Evolutionary conservation across 805 yeast genomes (phyloP), one percentile per base, ranked within the genome.

Genomic region (Suhomyces sp.): DNA sequence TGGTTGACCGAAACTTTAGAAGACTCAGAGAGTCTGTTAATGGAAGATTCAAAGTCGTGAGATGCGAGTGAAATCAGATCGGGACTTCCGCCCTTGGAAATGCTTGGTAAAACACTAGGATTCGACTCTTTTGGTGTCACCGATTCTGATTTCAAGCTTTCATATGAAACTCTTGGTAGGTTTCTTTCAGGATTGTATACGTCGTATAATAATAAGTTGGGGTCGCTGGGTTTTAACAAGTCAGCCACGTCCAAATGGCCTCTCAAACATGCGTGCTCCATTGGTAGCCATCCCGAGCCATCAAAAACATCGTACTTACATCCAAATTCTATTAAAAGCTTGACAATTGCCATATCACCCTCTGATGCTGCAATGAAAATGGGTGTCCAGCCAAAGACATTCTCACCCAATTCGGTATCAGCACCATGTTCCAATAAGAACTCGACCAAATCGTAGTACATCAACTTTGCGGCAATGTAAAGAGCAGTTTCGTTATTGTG

Each of bases 231-330:
- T 29, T 77, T 77, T 51, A 93, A 72, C 62, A 82, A 60, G 49
- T 82, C 82, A 1, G 94, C 86, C 36, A 90, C 81, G 2, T 74
- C 78, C 53, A 92, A 71, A 66, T 91, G 96, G 5, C 98, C 98
- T 60, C 97, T 79, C 46, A 93, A 74, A 47, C 90, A 86, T 0
- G 97, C 97, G 68, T 93, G 98, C 63, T 93, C 98, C 85, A 90
- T 85, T n/a, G 98, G 97, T 17, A 90, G 83, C 98, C 98, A 93
- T 0, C 97, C 97, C 49, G 94, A 86, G 46, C 83, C 86, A 71
- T 93, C 98, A 15, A 80, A 77, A 26, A 75, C 69, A 44, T 81
- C 79, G 53, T 72, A 81, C 6, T 76, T 71, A 5, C 90, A 87
- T 19, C 83, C 84, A 44, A 76, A 63, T 0, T 72, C 69, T 27